Evolutionary conservation across 2,329 filamentous ascomycete species (phyloP).

Genomic region (Lasiodiplodia sp.): DNA sequence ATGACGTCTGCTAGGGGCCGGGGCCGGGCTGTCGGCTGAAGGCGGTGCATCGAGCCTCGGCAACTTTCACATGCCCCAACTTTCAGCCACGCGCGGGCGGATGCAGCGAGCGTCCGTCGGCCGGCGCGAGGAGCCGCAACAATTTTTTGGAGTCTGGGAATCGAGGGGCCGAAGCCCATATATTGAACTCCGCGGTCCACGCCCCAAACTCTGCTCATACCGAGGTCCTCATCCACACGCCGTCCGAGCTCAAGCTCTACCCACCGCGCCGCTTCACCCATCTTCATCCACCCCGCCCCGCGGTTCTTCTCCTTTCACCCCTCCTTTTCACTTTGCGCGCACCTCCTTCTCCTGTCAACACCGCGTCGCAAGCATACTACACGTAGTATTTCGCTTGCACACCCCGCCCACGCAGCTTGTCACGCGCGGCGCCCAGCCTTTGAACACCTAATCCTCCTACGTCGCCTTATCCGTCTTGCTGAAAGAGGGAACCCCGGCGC

Average conservation of each 20-base stretch:
- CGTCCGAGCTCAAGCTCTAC: conserved; percentile 25
- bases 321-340: not conserved
- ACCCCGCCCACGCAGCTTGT: not conserved
- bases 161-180: conserved; percentile 2
- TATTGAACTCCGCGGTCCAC: not conserved
- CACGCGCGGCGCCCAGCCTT: conserved; percentile 1
- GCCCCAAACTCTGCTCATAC: not conserved
- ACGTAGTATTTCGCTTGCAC: conserved; percentile 2
- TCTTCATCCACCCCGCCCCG: not conserved
- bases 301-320: not conserved
- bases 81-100: conserved; percentile 2
- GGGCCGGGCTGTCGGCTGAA: not conserved
- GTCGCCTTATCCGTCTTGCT: not conserved
- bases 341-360: not conserved
- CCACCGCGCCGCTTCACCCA: conserved; percentile 3
- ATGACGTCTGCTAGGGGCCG: conserved; percentile 5
- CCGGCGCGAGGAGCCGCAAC: conserved; percentile 19
- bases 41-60: conserved; percentile 15
- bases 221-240: not conserved
- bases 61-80: conserved; percentile 24
- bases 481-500: conserved; percentile 18
- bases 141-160: conserved; percentile 16
- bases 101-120: conserved; percentile 5
- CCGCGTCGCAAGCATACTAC: not conserved
- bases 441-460: not conserved